Conservation (phyloP, 2,329 filamentous ascomycete genomes). For the Pseudonectria buxi region DNA sequence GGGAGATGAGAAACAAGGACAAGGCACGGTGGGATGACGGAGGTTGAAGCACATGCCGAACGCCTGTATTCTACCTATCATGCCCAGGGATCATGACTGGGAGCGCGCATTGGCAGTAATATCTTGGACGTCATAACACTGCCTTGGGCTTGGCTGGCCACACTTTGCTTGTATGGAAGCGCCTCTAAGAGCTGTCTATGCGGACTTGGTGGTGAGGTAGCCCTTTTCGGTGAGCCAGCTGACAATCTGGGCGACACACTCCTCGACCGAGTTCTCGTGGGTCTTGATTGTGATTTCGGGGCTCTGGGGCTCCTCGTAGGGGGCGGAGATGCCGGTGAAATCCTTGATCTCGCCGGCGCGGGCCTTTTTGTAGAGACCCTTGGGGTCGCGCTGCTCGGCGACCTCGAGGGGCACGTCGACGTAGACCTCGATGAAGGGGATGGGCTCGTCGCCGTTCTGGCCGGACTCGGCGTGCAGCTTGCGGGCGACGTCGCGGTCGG, state of each 20-base stretch:
- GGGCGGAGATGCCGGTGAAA: conserved; percentile 91
- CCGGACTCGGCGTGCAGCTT: conserved; percentile 60
- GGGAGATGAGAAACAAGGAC: not conserved
- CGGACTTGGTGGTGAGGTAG: conserved; percentile 28
- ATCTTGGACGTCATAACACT: conserved; percentile 1
- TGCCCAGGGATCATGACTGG: conserved; percentile 15
- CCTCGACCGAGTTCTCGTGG: conserved; percentile 75
- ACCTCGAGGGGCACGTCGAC: conserved; percentile 88
- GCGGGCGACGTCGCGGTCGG: conserved; percentile 77
- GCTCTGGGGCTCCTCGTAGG: conserved; percentile 82
- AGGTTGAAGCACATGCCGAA: conserved; percentile 15
- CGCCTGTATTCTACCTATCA: conserved; percentile 25
- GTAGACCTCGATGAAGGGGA: conserved; percentile 90
- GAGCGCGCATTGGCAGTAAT: conserved; percentile 19
- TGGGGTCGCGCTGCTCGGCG: conserved; percentile 91
- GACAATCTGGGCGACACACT: conserved; percentile 80
- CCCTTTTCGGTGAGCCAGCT: conserved; percentile 69
- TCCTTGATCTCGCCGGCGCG: conserved; percentile 90
- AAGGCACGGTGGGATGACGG: no score
- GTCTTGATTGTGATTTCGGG: conserved; percentile 86
- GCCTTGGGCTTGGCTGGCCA: not conserved
- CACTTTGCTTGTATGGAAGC: not conserved
- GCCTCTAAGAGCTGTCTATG: conserved; percentile 8
- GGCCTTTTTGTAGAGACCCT: conserved; percentile 97
- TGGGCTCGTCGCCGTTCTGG: conserved; percentile 54